Base-by-base conservation (phyloP, 2,329 filamentous ascomycete genomes). In the Aspergillus pseudoterreus region DNA sequence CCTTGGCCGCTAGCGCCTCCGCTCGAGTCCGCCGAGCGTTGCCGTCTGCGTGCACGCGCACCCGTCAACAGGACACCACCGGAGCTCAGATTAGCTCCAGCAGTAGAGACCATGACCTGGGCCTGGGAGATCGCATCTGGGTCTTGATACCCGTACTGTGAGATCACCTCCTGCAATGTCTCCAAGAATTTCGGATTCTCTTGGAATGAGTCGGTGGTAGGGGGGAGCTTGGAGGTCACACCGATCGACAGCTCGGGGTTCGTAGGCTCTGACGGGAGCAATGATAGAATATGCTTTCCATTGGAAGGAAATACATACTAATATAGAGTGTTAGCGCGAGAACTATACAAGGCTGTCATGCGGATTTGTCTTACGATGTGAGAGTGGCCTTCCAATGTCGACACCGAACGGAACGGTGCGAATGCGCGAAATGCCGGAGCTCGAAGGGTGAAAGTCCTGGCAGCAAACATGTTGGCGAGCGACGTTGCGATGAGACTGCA, bases 1-100 rank as follows among this genome's bases (percentile, higher is more conserved):
- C 81, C 82, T 59, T 85, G 82, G 14, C 77, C 74, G 56, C 76
- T 82, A 8, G 81, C 80, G 33, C 79, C 80, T n/a, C 79, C 78
- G 6, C 78, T 76, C 15, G 78, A 77, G 21, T 78, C 75, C 3
- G 50, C 57, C 8, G 71, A 69, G 10, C 74, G 71, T 27, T 71
- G 66, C 43, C 55, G 63, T 60, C 59, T 62, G 32, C 66, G 61
- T 62, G 65, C 56, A 54, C 58, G 67, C 35, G 57, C 62, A 36
- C 57, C 64, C 27, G 73, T 68, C 58, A 78, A 73, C 57, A 80
- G 71, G 24, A 75, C 69, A 27, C 78, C 78, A 12, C 78, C 78
- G 6, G 74, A 74, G 38, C 75, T 77, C 14, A 84, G 67, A 27
- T 76, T 76, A 33, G 79, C 77, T 19, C 82, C 82, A 4, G 80